phyloP scores from a whole-genome alignment of 2,329 filamentous ascomycete species.

The Calycina herbarum region DNA sequence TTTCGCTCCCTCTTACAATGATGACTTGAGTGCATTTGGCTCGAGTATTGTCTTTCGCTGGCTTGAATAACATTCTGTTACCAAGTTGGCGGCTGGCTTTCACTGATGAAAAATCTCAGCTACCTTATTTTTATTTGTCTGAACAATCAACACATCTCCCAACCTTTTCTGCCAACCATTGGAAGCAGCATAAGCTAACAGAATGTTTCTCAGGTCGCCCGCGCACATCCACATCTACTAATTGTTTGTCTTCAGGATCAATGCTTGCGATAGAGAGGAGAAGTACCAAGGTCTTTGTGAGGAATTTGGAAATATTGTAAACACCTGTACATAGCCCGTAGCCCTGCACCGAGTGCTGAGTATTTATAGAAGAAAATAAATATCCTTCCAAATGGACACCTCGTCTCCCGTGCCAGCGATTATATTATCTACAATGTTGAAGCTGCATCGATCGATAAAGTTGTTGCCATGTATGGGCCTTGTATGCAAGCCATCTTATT shows the following conservation, averaged over 20 bases:
- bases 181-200: conserved; percentile 31
- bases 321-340: conserved; percentile 44
- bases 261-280: conserved; percentile 91
- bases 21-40: conserved; percentile 99
- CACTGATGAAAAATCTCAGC: conserved; percentile 99
- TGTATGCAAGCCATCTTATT: conserved; percentile 60
- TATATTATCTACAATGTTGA: conserved; percentile 99
- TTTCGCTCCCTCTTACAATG: conserved; percentile 52
- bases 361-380: conserved; percentile 72
- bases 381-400: conserved; percentile 90
- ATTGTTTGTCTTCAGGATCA: conserved; percentile 61
- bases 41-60: conserved; percentile 81
- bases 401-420: conserved; percentile 94
- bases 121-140: conserved; percentile 93
- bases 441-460: conserved; percentile 82
- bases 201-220: conserved; percentile 15
- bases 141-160: conserved; percentile 49
- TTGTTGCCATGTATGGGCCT: conserved; percentile 86
- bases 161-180: conserved; percentile 12
- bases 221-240: conserved; percentile 31
- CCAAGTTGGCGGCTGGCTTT: conserved; percentile 62
- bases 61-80: conserved; percentile 75
- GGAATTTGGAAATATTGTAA: conserved; percentile 87
- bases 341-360: conserved; percentile 39
- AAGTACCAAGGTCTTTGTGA: conserved; percentile 77